Evolutionary conservation across 495 filamentous ascomycete species (phyloP), one percentile per base, ranked within the genome.

Genomic region (Bacidia rubella): DNA sequence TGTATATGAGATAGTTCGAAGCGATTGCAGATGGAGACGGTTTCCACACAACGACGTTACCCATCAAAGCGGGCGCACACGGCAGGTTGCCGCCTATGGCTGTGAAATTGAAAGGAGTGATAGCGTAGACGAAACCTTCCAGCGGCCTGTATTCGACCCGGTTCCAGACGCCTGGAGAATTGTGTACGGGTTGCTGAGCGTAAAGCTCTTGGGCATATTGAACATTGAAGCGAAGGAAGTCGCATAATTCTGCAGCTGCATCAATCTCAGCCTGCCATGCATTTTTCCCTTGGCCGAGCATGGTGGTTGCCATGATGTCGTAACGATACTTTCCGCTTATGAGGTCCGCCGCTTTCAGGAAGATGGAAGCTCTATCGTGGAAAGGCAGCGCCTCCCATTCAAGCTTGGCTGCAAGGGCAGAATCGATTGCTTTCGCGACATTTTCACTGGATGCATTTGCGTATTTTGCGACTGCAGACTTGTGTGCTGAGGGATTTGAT

Each of bases 251-350:
- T 1, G 90, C 90, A 1, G 89, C 89, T 20, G 89, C 81, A 68
- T 97, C 90, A 57, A 96, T 95, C 73, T 97, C 90, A 42, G 86
- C 90, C 64, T 97, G 90, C 88, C 89, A 96, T 19, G 86, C 84
- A 63, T 95, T 96, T 74, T 97, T 97, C 46, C 90, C 90, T 65
- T 97, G 90, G 25, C 90, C 90, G 9, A 95, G 72, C 77, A 97
- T 95, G 0, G 90, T 97, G 1, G 87, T 82, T 1, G 92, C 89
- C 76, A 95, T 89, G 49, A 97, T 70, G 45, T 94, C 86, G 64
- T 93, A 93, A 54, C 90, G 79, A 68, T 97, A 96, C 65, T 96
- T 95, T 38, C 76, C 79, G 35, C 83, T 74, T 47, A 95, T 79
- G 29, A 97, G 71, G 66, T 96, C 90, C 15, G 90, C 90, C 1